Evolutionary conservation across 228 moss, liverwort and hornwort species (phyloP), one percentile per base, ranked within the genome.

Genomic region (Sphagnum magellanicum): DNA sequence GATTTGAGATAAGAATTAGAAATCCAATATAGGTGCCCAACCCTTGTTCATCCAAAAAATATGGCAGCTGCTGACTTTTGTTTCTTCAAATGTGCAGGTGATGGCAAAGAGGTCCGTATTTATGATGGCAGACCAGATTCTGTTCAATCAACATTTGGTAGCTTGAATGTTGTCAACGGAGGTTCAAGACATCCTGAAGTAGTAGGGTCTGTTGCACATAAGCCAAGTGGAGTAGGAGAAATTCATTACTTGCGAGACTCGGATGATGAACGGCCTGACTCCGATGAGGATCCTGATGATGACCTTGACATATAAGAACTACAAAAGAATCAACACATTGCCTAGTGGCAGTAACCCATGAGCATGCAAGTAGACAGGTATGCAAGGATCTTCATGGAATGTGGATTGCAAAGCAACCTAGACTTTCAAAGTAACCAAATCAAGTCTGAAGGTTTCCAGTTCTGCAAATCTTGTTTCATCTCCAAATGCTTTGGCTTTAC

Each of bases 201-300:
- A 8, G 73, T 66, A 61, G 65, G 75, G 53, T 12, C 10, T 16
- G 12, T 67, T 67, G 50, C 46, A 14, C 32, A 13, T 63, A 51
- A 73, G 49, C 67, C 69, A 48, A 81, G 60, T 57, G 68, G 48
- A 48, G 66, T 71, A n/a, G 98, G 98, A 75, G 90, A 88, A 74
- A 90, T 98, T 57, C 92, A 90, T 64, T 98, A 98, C 58, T 74
- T 94, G 59, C 81, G 98, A 15, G 98, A 98, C 64, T 98, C 98
- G 0, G 98, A 98, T 68, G 92, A 92, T 77, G 98, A 98, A 79
- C 78, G 79, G 14, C 98, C 94, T n/a, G 98, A 98, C 79, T 98
- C 98, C 61, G 98, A 98, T 69, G 98, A 98, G 81, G 98, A 98
- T 68, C 98, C 98, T 4, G 98, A 98, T 70, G 98, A 98, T 70